Base-by-base conservation (phyloP, 768 basidiomycete species). In the Kwoniella dejecticola region DNA sequence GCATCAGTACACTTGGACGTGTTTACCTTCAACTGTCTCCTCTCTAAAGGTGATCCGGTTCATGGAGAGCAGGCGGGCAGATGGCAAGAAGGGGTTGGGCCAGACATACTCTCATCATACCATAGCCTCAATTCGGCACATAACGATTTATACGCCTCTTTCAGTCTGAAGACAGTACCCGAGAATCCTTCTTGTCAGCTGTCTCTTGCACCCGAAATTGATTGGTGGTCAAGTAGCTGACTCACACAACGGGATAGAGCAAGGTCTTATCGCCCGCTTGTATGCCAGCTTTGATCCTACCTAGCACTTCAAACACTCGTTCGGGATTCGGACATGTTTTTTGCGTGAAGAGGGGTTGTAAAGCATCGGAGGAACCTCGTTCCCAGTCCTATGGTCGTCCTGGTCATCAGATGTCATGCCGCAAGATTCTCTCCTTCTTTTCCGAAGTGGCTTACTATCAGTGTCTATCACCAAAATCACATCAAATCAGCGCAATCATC, bases 221-320 rank as follows among this genome's bases (percentile, higher is more conserved):
- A n/a, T n/a, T n/a, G n/a, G n/a, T n/a, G n/a, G n/a, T n/a, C n/a
- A n/a, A n/a, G n/a, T n/a, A n/a, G n/a, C n/a, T n/a, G 19, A 66
- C 68, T 36, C 27, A 70, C 68, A 70, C 68, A 36, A 45, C 62
- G 33, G 68, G 62, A 33, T 66, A 64, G 4, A 64, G 19, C 68
- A 70, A 63, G 26, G 61, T 55, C 27, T 63, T 62, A 53, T 63
- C 58, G 55, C 59, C 65, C 15, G 42, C 53, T 50, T 70, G 64
- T 1, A 67, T 41, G 30, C 44, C 29, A 21, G 38, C 55, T 41
- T 67, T 54, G 24, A 47, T 59, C 21, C 33, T 38, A 23, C 52
- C 57, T 17, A 70, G 19, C 3, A 21, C 31, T 6, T 52, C 27
- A 31, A 70, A 63, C 2, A 70, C 56, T 26, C 33, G 31, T 33